These are phyloP conservation scores for Boletus insuetus DNA, from an alignment of 768 basidiomycete species.

Conservation along the genomic window DNA sequence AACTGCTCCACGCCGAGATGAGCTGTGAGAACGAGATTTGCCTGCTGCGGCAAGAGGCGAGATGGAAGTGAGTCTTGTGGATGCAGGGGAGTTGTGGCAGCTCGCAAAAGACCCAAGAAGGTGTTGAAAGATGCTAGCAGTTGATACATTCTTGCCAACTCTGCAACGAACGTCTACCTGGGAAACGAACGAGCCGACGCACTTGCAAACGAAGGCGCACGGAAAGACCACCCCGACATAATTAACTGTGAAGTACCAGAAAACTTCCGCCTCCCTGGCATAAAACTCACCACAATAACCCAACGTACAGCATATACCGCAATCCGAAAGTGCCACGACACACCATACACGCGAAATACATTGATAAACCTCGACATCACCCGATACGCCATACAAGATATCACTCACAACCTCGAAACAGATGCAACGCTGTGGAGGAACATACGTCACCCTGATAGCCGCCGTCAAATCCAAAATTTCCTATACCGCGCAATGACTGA, in stretches of 20 bases:
- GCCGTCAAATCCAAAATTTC: not conserved
- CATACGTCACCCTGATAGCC: not conserved
- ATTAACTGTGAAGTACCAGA: too few species aligned
- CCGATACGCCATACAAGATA: too few species aligned
- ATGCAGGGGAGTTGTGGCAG: slow-evolving; percentile 59
- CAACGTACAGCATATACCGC: too few species aligned
- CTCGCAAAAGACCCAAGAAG: slow-evolving; percentile 39
- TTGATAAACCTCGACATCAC: too few species aligned
- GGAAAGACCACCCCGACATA: too few species aligned
- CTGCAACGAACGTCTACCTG: not conserved
- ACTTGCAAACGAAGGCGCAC: too few species aligned
- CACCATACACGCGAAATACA: too few species aligned
- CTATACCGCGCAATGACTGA: not conserved
- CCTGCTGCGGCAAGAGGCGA: slow-evolving; percentile 48
- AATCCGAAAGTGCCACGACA: too few species aligned
- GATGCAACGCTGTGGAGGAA: not conserved
- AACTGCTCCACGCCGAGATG: slow-evolving; percentile 72
- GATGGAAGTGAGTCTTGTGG: slow-evolving; percentile 41
- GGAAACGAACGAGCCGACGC: too few species aligned
- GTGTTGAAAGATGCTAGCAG: slow-evolving; percentile 24
- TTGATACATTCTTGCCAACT: slow-evolving; percentile 12
- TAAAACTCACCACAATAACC: too few species aligned
- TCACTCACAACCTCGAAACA: not conserved
- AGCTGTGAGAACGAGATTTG: slow-evolving; percentile 58
- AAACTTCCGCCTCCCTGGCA: too few species aligned